Evolutionary conservation across 345 rosid species (phyloP).

Genomic region (Citrus cavaleriei): DNA sequence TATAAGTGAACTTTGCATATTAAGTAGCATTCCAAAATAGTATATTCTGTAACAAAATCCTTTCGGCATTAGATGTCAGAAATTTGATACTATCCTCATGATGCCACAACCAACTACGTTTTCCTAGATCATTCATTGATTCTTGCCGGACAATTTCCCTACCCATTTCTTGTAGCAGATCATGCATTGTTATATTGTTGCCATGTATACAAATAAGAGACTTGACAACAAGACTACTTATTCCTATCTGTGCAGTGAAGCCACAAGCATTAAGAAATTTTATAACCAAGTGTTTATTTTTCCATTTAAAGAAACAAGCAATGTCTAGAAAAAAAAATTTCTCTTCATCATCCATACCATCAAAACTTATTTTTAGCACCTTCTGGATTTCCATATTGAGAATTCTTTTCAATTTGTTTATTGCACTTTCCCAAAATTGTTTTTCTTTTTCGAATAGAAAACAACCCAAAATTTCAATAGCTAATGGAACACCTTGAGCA

Average conservation of each 20-base stretch:
- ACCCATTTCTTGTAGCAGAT: conserved; percentile 8
- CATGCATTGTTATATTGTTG: not conserved
- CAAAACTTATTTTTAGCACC: not conserved
- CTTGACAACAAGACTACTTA: not conserved
- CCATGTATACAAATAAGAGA: not conserved
- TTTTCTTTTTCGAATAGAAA: not conserved
- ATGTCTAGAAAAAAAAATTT: conserved; percentile 11
- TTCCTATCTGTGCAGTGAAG: not conserved
- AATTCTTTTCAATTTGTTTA: not conserved
- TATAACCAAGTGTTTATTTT: too few species aligned
- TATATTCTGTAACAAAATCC: too few species aligned
- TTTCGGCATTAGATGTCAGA: too few species aligned
- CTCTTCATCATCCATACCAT: not conserved
- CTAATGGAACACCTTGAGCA: conserved; percentile 11
- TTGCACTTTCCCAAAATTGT: not conserved
- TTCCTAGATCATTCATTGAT: not conserved
- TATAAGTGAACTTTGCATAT: too few species aligned
- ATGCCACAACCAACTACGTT: conserved; percentile 1
- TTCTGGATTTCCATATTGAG: not conserved
- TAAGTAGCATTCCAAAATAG: too few species aligned
- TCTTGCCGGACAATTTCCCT: conserved; percentile 3
- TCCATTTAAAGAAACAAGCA: conserved; percentile 11
- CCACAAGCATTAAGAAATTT: not conserved
- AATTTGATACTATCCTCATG: not conserved
- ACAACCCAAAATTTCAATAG: not conserved